Percentiles rank a stretch among this genome's conserved stretches.
These are phyloP conservation scores for Senna tora DNA, from an alignment of 306 rosid genomes.

Conservation along the genomic window DNA sequence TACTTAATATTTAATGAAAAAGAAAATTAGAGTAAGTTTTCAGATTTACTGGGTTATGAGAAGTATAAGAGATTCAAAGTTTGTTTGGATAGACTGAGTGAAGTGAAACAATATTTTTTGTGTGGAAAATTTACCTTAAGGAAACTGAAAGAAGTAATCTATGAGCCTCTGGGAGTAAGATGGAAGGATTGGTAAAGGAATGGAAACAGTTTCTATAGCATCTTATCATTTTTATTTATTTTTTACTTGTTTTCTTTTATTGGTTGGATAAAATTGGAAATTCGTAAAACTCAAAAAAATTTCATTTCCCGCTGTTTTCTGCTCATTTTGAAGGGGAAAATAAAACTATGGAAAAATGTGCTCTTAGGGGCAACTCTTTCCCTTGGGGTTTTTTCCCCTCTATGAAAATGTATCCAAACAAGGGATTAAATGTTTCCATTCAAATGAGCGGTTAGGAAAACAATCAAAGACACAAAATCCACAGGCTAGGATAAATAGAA, in stretches of 20 bases:
- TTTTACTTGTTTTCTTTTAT: background rate
- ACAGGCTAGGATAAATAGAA: background rate
- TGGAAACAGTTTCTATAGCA: background rate
- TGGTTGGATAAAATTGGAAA: constrained; percentile 12
- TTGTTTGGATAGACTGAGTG: no score
- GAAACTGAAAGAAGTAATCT: background rate
- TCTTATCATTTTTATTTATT: background rate
- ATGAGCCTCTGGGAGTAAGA: background rate
- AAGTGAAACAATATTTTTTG: background rate
- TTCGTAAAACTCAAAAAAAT: background rate
- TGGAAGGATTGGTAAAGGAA: background rate
- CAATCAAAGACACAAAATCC: constrained; percentile 5
- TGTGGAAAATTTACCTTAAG: background rate
- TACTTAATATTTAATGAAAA: background rate
- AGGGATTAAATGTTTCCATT: background rate
- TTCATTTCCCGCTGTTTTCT: background rate
- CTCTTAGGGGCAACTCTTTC: background rate
- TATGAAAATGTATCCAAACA: background rate
- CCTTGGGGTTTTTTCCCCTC: background rate
- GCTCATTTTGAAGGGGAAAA: background rate
- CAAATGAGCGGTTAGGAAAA: background rate
- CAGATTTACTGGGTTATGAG: background rate
- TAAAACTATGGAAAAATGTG: background rate
- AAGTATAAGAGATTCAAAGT: background rate
- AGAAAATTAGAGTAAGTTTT: background rate